Evolutionary conservation across 768 basidiomycete genomes (phyloP).

Genomic region (Serendipita sp.): DNA sequence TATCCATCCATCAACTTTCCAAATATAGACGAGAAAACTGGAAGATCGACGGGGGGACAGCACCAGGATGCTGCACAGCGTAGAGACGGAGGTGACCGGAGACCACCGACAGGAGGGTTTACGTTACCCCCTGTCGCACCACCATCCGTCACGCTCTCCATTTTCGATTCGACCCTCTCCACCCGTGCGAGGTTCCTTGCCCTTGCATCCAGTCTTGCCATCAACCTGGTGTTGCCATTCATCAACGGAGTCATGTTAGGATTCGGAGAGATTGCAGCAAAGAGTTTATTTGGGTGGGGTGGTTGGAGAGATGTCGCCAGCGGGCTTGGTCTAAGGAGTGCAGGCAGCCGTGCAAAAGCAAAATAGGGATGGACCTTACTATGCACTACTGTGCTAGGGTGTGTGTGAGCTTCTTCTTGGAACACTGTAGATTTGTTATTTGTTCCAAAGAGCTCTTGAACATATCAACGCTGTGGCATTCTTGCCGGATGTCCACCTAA

Average conservation of each 20-base stretch:
- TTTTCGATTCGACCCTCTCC: constrained; percentile 55
- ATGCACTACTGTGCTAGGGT: no score
- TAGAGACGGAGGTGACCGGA: neutral
- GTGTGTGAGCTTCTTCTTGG: no score
- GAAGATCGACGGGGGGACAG: constrained; percentile 15
- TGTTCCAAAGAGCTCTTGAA: no score
- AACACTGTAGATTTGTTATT: no score
- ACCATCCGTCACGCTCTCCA: constrained; percentile 43
- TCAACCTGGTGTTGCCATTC: constrained; percentile 77
- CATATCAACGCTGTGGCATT: no score
- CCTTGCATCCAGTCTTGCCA: constrained; percentile 55
- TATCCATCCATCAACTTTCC: constrained; percentile 71
- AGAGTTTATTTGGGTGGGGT: constrained; percentile 20
- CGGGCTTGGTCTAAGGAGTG: neutral
- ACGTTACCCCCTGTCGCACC: constrained; percentile 15
- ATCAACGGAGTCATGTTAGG: constrained; percentile 92
- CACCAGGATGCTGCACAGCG: neutral
- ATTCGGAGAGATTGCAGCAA: constrained; percentile 81
- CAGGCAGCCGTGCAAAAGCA: neutral
- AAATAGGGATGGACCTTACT: no score
- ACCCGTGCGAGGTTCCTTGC: constrained; percentile 52
- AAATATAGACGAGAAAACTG: constrained; percentile 22
- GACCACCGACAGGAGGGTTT: constrained; percentile 9
- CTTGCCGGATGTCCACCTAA: no score
- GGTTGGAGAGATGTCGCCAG: constrained; percentile 14